Evolutionary conservation across 768 basidiomycete genomes (phyloP).

Genomic region (Calocera cornea): DNA sequence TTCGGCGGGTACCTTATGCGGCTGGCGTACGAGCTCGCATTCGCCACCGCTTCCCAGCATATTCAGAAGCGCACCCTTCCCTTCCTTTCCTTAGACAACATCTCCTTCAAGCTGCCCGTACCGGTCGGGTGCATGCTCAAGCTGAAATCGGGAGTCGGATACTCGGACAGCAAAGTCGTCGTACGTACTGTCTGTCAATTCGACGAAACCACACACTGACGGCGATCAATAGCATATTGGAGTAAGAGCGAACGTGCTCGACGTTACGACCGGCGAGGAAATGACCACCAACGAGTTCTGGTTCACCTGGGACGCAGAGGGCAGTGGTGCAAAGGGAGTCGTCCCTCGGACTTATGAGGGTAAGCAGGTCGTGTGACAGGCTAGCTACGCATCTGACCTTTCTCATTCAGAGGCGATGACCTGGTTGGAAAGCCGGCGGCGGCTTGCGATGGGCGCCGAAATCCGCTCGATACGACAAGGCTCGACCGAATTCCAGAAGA

Average conservation of each 20-base stretch:
- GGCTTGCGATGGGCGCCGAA: constrained; percentile 54
- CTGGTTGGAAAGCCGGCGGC: constrained; percentile 66
- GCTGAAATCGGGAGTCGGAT: constrained; percentile 53
- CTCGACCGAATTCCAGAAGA: background rate
- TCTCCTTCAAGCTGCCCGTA: constrained; percentile 66
- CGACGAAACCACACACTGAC: background rate
- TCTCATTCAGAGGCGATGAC: constrained; percentile 79
- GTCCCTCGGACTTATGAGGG: constrained; percentile 62
- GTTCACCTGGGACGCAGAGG: constrained; percentile 45
- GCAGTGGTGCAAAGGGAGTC: constrained; percentile 31
- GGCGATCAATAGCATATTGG: constrained; percentile 44
- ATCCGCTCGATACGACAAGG: constrained; percentile 33
- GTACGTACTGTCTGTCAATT: background rate
- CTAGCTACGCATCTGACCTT: too few relatives aligned
- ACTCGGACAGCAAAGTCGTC: constrained; percentile 25
- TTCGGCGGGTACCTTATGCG: constrained; percentile 64
- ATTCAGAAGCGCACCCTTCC: constrained; percentile 45
- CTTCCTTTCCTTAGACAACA: constrained; percentile 67
- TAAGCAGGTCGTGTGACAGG: constrained; percentile 21
- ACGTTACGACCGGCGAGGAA: constrained; percentile 49
- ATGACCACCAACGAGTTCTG: constrained; percentile 62
- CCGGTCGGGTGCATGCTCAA: constrained; percentile 73
- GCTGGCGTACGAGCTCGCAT: constrained; percentile 67
- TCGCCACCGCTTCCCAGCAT: constrained; percentile 56
- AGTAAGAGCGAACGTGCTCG: constrained; percentile 58